Percentiles rank a stretch among this genome's conserved stretches.
Conservation (phyloP, 768 basidiomycete genomes). For the Podaxis rugospora region DNA sequence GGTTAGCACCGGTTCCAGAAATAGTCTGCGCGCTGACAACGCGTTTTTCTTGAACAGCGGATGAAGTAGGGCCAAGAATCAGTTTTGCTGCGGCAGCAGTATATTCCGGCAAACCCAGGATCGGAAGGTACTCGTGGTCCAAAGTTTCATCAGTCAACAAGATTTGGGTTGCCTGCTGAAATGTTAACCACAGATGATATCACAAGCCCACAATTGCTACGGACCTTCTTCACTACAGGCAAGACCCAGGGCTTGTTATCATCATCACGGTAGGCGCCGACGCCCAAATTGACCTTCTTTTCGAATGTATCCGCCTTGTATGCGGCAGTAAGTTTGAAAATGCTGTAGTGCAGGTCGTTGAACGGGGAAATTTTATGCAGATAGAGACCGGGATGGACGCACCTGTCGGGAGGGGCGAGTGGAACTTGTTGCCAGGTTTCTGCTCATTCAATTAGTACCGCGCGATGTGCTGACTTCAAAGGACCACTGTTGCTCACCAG, state of each 20-base stretch:
- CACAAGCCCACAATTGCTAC: not conserved
- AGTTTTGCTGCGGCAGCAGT: constrained; percentile 78
- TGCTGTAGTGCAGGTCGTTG: constrained; percentile 40
- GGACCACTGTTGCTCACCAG: constrained; percentile 38
- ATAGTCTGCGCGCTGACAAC: constrained; percentile 87
- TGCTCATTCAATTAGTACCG: constrained; percentile 24
- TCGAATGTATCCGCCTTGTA: constrained; percentile 77
- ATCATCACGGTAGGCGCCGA: constrained; percentile 90
- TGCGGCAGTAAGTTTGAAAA: constrained; percentile 86
- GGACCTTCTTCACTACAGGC: constrained; percentile 85
- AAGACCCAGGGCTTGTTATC: constrained; percentile 88
- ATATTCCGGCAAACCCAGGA: constrained; percentile 82
- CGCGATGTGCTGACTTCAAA: constrained; percentile 5
- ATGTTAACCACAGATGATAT: not conserved
- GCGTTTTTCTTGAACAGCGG: constrained; percentile 65
- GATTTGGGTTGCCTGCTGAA: constrained; percentile 61
- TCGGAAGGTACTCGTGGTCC: constrained; percentile 92
- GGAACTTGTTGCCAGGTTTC: constrained; percentile 75
- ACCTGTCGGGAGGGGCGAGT: constrained; percentile 86
- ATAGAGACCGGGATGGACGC: constrained; percentile 11
- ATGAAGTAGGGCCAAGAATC: constrained; percentile 71
- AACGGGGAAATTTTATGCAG: not conserved
- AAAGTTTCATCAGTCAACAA: constrained; percentile 65
- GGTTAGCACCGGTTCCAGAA: constrained; percentile 95
- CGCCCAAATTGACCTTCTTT: constrained; percentile 87